phyloP scores from a whole-genome alignment of 2,329 filamentous ascomycete species.

The Mycosphaerella sp. region DNA sequence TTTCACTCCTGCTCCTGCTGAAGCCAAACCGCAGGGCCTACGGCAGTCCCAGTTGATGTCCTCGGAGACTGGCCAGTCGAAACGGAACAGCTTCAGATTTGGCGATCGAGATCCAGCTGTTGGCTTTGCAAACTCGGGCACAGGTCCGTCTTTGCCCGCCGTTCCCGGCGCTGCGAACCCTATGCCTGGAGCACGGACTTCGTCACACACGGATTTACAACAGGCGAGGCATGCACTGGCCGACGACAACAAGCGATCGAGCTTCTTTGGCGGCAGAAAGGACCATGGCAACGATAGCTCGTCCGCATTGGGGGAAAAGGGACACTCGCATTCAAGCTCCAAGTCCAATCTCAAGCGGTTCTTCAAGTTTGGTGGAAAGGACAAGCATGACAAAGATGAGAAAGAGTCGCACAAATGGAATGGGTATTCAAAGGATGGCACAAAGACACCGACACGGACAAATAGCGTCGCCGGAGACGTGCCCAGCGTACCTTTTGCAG shows the following conservation, averaged over 20 bases:
- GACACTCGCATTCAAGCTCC: conserved; percentile 50
- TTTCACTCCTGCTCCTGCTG: conserved; percentile 64
- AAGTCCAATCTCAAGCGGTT: conserved; percentile 97
- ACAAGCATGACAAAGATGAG: conserved; percentile 63
- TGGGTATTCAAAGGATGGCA: conserved; percentile 24
- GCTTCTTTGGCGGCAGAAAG: conserved; percentile 49
- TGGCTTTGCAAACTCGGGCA: conserved; percentile 41
- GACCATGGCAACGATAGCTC: conserved; percentile 46
- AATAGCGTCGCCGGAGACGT: conserved; percentile 30
- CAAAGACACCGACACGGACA: conserved; percentile 22
- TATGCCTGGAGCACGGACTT: conserved; percentile 41
- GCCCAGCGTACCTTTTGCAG: conserved; percentile 70
- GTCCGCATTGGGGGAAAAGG: conserved; percentile 37
- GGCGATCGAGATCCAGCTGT: conserved; percentile 64
- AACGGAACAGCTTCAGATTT: conserved; percentile 74
- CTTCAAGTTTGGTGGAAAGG: conserved; percentile 64
- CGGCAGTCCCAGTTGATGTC: conserved; percentile 56
- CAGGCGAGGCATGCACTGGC: conserved; percentile 10
- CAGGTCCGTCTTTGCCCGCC: conserved; percentile 30
- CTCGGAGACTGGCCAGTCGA: conserved; percentile 11
- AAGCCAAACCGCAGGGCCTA: conserved; percentile 62
- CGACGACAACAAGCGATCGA: conserved; percentile 46
- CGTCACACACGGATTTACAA: conserved; percentile 17
- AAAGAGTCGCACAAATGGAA: conserved; percentile 34
- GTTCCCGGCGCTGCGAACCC: conserved; percentile 5